Percentiles rank a stretch among this genome's conserved stretches.
phyloP scores from a whole-genome alignment of 805 yeast species.

The Lachancea fermentati region DNA sequence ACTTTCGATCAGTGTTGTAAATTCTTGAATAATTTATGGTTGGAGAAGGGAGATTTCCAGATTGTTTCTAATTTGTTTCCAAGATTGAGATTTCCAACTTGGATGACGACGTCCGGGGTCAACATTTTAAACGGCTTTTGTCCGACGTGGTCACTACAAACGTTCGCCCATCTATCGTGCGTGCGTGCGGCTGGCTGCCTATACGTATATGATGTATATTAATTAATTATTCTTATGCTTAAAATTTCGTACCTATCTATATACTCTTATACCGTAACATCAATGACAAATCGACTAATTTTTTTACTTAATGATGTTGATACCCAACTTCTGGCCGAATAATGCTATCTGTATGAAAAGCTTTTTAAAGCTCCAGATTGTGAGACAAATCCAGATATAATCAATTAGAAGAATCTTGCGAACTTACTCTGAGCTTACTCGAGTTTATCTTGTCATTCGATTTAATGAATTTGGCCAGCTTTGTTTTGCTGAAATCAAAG shows the following conservation, averaged over 20 bases:
- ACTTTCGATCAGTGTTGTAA: background rate
- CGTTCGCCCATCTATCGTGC: too few species aligned
- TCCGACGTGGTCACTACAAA: background rate
- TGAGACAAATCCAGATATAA: too few species aligned
- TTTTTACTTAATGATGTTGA: too few species aligned
- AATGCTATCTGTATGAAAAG: too few species aligned
- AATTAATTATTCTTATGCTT: too few species aligned
- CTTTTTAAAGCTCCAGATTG: too few species aligned
- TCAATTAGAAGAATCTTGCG: slow-evolving; percentile 11
- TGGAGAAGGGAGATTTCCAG: background rate
- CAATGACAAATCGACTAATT: too few species aligned
- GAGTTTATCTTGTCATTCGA: slow-evolving; percentile 35
- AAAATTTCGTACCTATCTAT: too few species aligned
- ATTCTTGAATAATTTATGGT: background rate
- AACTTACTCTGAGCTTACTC: slow-evolving; percentile 24
- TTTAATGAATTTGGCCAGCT: slow-evolving; percentile 49
- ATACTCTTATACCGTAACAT: too few species aligned
- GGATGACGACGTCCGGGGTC: background rate
- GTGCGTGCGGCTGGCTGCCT: too few species aligned
- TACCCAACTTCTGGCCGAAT: too few species aligned
- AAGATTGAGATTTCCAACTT: background rate
- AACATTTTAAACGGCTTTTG: background rate
- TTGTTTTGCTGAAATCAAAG: slow-evolving; percentile 50
- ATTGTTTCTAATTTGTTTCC: background rate
- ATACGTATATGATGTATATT: too few species aligned